Evolutionary conservation across 345 rosid genomes (phyloP).

Genomic region (Gossypium longicalyx): DNA sequence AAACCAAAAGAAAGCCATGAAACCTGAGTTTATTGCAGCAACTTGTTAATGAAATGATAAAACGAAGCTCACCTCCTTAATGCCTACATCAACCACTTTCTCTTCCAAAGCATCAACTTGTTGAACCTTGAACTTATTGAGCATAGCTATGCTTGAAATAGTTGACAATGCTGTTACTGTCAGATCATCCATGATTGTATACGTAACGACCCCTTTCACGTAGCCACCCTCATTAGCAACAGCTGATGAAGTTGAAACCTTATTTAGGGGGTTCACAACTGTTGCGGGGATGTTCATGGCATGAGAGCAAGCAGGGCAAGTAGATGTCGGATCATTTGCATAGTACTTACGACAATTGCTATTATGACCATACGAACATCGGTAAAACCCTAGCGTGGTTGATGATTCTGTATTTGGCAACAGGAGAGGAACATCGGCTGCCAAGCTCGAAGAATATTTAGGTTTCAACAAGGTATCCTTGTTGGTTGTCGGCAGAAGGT

Average conservation of each 20-base stretch:
- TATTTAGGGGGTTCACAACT: background rate
- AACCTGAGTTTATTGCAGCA: background rate
- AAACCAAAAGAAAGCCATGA: background rate
- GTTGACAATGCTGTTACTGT: conserved; percentile 24
- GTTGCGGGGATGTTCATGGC: background rate
- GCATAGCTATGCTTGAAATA: conserved; percentile 15
- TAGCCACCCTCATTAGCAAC: conserved; percentile 20
- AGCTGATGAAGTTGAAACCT: background rate
- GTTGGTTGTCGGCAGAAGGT: background rate
- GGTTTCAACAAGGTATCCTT: background rate
- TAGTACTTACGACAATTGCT: background rate
- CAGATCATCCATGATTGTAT: conserved; percentile 34
- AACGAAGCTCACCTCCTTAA: background rate
- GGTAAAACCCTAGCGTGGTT: background rate
- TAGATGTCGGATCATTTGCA: background rate
- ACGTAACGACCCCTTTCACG: conserved; percentile 26
- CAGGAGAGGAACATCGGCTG: background rate
- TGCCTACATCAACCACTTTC: background rate
- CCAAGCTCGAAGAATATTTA: background rate
- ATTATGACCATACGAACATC: background rate
- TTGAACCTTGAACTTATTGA: conserved; percentile 11
- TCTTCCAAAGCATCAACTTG: conserved; percentile 9
- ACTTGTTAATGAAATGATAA: background rate
- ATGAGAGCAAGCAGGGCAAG: background rate
- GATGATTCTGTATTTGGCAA: background rate